Base-by-base conservation (phyloP, 2,329 filamentous ascomycete species). In the Aspergillus alliaceus region DNA sequence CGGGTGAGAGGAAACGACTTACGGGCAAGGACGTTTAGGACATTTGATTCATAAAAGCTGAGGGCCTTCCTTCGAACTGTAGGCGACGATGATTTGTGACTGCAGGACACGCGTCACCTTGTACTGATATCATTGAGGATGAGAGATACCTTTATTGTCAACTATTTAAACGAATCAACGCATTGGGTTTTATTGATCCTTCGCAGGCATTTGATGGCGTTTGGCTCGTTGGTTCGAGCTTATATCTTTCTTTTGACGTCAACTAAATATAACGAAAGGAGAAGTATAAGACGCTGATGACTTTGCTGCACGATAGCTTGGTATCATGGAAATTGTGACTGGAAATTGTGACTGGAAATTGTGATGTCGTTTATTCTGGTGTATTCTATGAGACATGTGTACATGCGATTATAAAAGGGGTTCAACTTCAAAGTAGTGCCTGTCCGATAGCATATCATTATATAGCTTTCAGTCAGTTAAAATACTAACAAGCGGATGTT, bases 1-100 rank as follows among this genome's bases (percentile, higher is more conserved):
- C 82, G 18, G 84, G 75, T 49, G 77, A 83, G 63, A 75, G 74
- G 56, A 73, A 79, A 63, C 78, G 79, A 54, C 73, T 86, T 56
- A 84, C 82, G 20, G 72, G 75, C 27, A 82, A 79, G 66, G 66
- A 71, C 39, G 53, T 46, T 31, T 59, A 58, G 42, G 39, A 0
- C 15, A 18, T 8, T 34, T 34, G 18, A 40, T 12, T 52, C n/a
- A 18, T 9, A 2, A 15, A 32, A 48, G 44, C 44, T 7, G 6
- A 11, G 25, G 15, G 29, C 4, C 8, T 4, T 9, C 44, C 24
- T 48, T 49, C 29, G 24, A 27, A 32, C 29, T 25, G 37, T n/a
- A n/a, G 37, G 44, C 25, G 25, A 40, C 40, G 40, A 42, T 49
- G 34, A 49, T 35, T 27, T 34, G 37, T 58, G 32, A 34, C 40